Conservation (phyloP, 176 grass and related monocot genomes). For the Ensete glaucum region DNA sequence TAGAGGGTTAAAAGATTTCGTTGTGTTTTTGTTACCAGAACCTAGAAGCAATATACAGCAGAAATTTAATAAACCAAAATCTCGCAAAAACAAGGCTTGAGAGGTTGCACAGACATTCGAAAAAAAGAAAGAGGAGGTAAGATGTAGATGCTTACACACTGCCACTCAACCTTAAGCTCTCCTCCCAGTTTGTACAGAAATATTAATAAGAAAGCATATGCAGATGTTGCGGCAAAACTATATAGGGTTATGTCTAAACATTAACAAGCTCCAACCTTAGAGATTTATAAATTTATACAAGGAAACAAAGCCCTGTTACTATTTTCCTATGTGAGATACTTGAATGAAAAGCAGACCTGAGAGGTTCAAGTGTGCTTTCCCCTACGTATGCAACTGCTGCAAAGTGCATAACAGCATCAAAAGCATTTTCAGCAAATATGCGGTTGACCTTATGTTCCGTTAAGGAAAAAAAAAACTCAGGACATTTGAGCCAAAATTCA, state of each 20-base stretch:
- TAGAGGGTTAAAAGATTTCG: too few species aligned
- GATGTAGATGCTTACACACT: background rate
- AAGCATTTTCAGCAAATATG: slow-evolving; percentile 87
- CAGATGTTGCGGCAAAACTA: too few species aligned
- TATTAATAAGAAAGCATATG: background rate
- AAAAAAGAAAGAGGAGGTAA: too few species aligned
- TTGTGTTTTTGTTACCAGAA: too few species aligned
- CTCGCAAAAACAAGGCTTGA: too few species aligned
- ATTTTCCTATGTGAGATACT: background rate
- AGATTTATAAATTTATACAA: background rate
- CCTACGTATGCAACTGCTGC: slow-evolving; percentile 96
- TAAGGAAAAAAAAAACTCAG: slow-evolving; percentile 9
- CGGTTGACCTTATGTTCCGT: slow-evolving; percentile 61
- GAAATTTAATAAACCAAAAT: too few species aligned
- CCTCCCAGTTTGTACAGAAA: background rate
- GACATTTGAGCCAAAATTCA: background rate
- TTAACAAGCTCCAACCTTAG: background rate
- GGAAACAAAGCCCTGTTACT: background rate
- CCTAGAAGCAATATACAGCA: too few species aligned
- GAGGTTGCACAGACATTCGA: too few species aligned
- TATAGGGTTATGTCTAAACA: too few species aligned
- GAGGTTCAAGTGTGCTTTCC: slow-evolving; percentile 93
- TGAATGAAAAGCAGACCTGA: slow-evolving; percentile 43
- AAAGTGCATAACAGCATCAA: slow-evolving; percentile 99
- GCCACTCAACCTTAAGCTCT: background rate